Base-by-base conservation (phyloP, 352 stramenopile species). In the Globisporangium barbulae region DNA sequence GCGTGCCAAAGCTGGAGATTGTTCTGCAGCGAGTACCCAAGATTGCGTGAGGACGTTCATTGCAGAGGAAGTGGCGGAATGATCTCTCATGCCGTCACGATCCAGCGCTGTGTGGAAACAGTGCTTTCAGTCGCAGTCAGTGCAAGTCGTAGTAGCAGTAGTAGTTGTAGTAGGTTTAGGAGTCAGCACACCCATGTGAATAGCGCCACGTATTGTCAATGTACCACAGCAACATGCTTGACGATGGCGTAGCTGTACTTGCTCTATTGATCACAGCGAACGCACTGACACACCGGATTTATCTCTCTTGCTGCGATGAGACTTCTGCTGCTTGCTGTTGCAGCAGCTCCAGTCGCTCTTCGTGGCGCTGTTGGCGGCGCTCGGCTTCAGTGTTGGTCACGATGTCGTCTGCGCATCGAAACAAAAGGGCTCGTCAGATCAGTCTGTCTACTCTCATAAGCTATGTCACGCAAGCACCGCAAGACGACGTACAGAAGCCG, bases 321-420 rank as follows among this genome's bases (percentile, higher is more conserved):
- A 15, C 8, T 39, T 44, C 45, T 22, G 30, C n/a, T 17, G 45
- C 19, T 25, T 63, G 45, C 35, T 55, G 53, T 44, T n/a, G 45
- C 56, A 89, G 69, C 41, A 83, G 80, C 59, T 73, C 73, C 17
- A 68, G 70, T 7, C 67, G 73, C 63, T 89, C 81, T 63, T 88
- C 77, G 41, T 82, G 70, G 55, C 79, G 82, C 63, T 85, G 63
- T 48, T 85, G 77, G 28, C 83, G 83, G 59, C 81, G 81, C 68
- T 93, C 85, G 47, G 82, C 85, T 69, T 92, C 85, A 58, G 78
- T 90, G 48, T 72, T 71, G 10, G 85, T 91, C 63, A 91, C 84
- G 70, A 94, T 94, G 48, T 93, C 83, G 61, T 94, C 85, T 94
- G 68, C 12, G n/a, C 45, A 67, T 54, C 3, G 3, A 31, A 21